Conservation (phyloP, 345 rosid species). For the Dovyalis caffra region DNA sequence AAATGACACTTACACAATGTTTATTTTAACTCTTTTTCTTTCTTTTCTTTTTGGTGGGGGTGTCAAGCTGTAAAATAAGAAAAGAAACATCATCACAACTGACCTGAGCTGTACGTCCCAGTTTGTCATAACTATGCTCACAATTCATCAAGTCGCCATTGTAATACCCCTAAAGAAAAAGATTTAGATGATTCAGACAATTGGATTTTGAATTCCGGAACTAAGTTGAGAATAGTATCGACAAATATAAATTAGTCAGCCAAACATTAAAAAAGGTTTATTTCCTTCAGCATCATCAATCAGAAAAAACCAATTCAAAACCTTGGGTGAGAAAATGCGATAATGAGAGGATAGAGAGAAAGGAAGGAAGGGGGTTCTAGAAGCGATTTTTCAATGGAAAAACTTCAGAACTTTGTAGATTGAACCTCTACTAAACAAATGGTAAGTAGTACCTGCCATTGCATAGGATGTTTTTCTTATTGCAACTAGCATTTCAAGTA, state of each 20-base stretch:
- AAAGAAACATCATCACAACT: slow-evolving; percentile 2
- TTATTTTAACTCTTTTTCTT: not conserved
- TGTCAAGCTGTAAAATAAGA: not conserved
- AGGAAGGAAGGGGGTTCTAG: too few species aligned
- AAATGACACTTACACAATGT: not conserved
- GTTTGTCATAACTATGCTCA: slow-evolving; percentile 76
- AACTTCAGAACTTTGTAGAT: too few species aligned
- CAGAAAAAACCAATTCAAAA: too few species aligned
- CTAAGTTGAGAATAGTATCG: not conserved
- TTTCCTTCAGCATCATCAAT: too few species aligned
- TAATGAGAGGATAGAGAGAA: too few species aligned
- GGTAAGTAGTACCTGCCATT: too few species aligned
- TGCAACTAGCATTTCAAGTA: too few species aligned
- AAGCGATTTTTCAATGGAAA: too few species aligned
- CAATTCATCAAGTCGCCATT: slow-evolving; percentile 74
- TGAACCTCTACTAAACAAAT: too few species aligned
- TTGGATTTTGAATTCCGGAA: not conserved
- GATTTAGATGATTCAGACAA: not conserved
- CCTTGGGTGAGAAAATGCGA: too few species aligned
- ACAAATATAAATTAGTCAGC: not conserved
- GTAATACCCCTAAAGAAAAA: slow-evolving; percentile 58
- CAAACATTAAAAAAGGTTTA: not conserved
- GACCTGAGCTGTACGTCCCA: slow-evolving; percentile 94
- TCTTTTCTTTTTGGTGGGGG: not conserved
- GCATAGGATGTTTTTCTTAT: too few species aligned